These are phyloP conservation scores for Hypoxylon crocopeplum DNA, from an alignment of 495 filamentous ascomycete genomes.

Conservation along the genomic window DNA sequence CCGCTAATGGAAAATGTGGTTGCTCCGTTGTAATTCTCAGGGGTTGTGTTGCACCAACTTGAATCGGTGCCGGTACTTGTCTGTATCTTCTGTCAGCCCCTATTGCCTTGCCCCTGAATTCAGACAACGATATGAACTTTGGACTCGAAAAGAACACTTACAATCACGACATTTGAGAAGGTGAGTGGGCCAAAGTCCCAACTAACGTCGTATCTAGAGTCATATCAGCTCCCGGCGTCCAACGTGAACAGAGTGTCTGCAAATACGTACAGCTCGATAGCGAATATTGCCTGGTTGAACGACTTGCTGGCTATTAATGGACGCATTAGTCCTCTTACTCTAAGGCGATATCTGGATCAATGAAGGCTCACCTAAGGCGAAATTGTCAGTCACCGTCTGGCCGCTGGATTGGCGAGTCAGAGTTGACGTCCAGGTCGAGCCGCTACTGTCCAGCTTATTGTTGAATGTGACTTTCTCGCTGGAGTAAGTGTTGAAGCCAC, in stretches of 20 bases:
- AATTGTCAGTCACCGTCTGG: slow-evolving; percentile 34
- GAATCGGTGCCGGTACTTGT: slow-evolving; percentile 37
- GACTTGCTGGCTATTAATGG: slow-evolving; percentile 39
- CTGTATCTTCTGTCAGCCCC: slow-evolving; percentile 14
- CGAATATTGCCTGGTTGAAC: slow-evolving; percentile 49
- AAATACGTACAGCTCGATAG: slow-evolving; percentile 45
- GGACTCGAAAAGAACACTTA: slow-evolving; percentile 22
- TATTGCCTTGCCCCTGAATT: no score
- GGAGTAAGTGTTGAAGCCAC: slow-evolving; percentile 46
- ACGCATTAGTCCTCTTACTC: neutral
- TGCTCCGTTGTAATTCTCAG: slow-evolving; percentile 47
- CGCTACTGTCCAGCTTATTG: slow-evolving; percentile 30
- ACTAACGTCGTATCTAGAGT: slow-evolving; percentile 33
- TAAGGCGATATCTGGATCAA: neutral
- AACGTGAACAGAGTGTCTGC: neutral
- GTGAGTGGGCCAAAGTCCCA: slow-evolving; percentile 49
- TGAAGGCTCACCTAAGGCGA: slow-evolving; percentile 30
- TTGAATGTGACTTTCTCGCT: slow-evolving; percentile 43
- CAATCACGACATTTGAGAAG: slow-evolving; percentile 50
- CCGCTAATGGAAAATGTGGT: slow-evolving; percentile 42
- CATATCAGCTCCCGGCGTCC: neutral
- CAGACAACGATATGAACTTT: neutral
- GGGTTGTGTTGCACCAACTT: slow-evolving; percentile 43
- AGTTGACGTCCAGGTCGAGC: slow-evolving; percentile 34
- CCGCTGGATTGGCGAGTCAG: slow-evolving; percentile 28